Percentiles rank a stretch among this genome's conserved stretches.
Conservation (phyloP, 495 filamentous ascomycete genomes). For the Aspergillus taichungensis region DNA sequence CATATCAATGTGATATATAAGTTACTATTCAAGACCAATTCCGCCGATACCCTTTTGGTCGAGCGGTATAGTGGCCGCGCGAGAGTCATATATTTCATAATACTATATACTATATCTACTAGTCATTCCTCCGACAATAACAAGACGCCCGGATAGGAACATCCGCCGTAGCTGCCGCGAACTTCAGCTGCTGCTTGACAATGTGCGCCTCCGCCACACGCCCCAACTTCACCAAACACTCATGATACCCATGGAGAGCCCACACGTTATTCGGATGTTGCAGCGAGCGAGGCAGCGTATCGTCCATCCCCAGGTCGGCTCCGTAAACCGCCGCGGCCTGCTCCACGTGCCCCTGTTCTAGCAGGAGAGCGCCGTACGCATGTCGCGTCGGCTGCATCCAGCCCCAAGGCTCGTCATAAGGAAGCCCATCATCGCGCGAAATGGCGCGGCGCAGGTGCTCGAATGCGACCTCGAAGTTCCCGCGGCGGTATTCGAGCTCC, state of each 20-base stretch:
- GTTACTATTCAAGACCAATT: no score
- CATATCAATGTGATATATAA: no score
- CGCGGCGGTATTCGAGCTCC: conserved; percentile 56
- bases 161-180: conserved; percentile 46
- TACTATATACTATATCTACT: neutral
- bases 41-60: no score
- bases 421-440: conserved; percentile 41
- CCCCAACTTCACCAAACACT: conserved; percentile 46
- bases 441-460: conserved; percentile 43
- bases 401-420: conserved; percentile 59
- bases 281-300: conserved; percentile 43
- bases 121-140: conserved; percentile 38
- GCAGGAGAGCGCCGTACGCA: conserved; percentile 50
- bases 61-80: no score
- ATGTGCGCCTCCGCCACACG: conserved; percentile 38
- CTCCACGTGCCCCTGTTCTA: conserved; percentile 48
- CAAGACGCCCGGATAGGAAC: conserved; percentile 49
- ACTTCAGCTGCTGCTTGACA: conserved; percentile 39
- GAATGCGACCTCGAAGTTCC: conserved; percentile 47
- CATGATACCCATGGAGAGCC: conserved; percentile 54
- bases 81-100: no score
- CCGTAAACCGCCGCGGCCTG: conserved; percentile 46
- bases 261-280: conserved; percentile 60
- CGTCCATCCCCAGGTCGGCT: conserved; percentile 50
- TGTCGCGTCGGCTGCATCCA: conserved; percentile 60